Base-by-base conservation (phyloP, 768 basidiomycete species). In the Favolaschia claudopus region DNA sequence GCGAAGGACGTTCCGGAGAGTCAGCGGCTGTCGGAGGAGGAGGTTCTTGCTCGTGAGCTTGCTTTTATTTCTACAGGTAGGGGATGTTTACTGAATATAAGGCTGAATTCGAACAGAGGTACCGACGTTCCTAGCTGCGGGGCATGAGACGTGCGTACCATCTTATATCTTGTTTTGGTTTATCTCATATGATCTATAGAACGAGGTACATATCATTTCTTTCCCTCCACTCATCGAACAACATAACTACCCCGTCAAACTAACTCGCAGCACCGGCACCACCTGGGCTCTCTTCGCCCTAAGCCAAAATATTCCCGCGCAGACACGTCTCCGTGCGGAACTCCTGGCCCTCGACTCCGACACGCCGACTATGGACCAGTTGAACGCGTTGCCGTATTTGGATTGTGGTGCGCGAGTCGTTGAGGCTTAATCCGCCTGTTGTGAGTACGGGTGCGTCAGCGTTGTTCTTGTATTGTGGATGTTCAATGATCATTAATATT, bases 81-180 rank as follows among this genome's bases (percentile, higher is more conserved):
- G n/a, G n/a, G n/a, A n/a, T n/a, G n/a, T n/a, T n/a, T 27, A 32
- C 19, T 27, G 14, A 17, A n/a, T 3, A 24, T 34, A 33, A 32
- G n/a, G n/a, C n/a, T n/a, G n/a, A n/a, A n/a, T n/a, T n/a, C n/a
- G n/a, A 13, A 2, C 62, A 87, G 86, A 87, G 78, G 80, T 87
- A 0, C 83, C 85, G 1, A 87, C 86, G 0, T 85, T 87, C 69
- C 65, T 88, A 13, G 75, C 84, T 1, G 85, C 86, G 2, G 86
- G 86, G 3, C 84, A 86, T 60, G 85, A 86, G 58, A 86, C 85
- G n/a, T n/a, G n/a, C n/a, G n/a, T n/a, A n/a, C n/a, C n/a, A n/a
- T n/a, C n/a, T n/a, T n/a, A n/a, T n/a, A n/a, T n/a, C n/a, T n/a
- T n/a, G n/a, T n/a, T n/a, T n/a, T n/a, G n/a, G n/a, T n/a, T n/a